phyloP scores from a whole-genome alignment of 805 yeast genomes.

The Myxozyma mucilagina region DNA sequence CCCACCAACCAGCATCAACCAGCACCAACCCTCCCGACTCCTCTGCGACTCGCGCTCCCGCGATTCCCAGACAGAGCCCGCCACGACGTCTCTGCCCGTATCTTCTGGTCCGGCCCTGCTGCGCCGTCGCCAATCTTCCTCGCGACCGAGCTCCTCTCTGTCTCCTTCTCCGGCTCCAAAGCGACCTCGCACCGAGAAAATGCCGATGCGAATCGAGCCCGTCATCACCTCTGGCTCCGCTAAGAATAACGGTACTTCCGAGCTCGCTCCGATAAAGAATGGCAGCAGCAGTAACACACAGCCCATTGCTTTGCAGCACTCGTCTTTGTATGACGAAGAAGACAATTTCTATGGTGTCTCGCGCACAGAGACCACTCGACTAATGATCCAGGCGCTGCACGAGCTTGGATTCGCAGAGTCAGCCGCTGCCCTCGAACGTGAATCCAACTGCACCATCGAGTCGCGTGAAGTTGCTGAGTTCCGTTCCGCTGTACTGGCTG shows the following conservation, averaged over 20 bases:
- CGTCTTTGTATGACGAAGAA: background rate
- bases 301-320: background rate
- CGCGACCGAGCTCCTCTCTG: background rate
- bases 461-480: slow-evolving; percentile 47
- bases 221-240: background rate
- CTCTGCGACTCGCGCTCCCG: background rate
- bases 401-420: slow-evolving; percentile 51
- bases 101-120: slow-evolving; percentile 14
- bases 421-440: slow-evolving; percentile 45
- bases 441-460: slow-evolving; percentile 43
- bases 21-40: background rate
- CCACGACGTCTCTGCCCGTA: slow-evolving; percentile 5
- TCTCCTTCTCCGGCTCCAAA: slow-evolving; percentile 11
- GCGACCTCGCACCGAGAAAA: slow-evolving; percentile 22
- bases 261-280: background rate
- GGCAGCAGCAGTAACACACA: background rate
- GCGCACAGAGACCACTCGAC: slow-evolving; percentile 47
- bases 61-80: background rate
- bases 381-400: slow-evolving; percentile 52
- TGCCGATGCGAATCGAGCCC: slow-evolving; percentile 28
- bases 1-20: no score
- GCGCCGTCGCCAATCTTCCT: slow-evolving; percentile 18
- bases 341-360: slow-evolving; percentile 37
- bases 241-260: background rate
- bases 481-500: slow-evolving; percentile 44